Conservation (phyloP, 331 rosid species). For the Erythrophleum ivorense region DNA sequence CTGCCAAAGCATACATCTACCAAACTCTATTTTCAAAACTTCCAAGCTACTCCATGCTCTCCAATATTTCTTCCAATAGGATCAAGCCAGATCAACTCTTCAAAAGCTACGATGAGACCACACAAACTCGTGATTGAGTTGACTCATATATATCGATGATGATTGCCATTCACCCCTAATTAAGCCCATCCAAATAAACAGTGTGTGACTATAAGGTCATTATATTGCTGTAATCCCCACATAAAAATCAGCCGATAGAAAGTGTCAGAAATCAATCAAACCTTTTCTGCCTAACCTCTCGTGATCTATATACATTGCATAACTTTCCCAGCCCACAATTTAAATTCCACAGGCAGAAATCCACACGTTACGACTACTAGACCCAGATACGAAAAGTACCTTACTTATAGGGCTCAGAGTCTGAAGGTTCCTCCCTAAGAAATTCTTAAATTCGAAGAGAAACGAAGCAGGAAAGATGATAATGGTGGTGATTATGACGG, state of each 20-base stretch:
- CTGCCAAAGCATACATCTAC: constrained; percentile 45
- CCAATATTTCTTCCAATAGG: constrained; percentile 14
- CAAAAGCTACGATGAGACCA: constrained; percentile 37
- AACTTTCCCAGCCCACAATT: constrained; percentile 31
- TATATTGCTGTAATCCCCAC: constrained; percentile 11
- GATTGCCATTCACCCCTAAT: constrained; percentile 34
- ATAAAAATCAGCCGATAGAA: constrained; percentile 32
- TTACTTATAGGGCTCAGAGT: background rate
- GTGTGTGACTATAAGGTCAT: background rate
- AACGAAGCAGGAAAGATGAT: constrained; percentile 58
- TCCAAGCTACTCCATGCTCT: constrained; percentile 42
- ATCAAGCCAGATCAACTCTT: constrained; percentile 39
- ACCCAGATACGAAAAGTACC: constrained; percentile 31
- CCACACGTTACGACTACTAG: constrained; percentile 39
- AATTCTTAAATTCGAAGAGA: constrained; percentile 16
- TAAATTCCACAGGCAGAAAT: constrained; percentile 25
- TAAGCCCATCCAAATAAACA: constrained; percentile 30
- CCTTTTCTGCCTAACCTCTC: constrained; percentile 31
- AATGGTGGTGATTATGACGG: constrained; percentile 62
- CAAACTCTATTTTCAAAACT: constrained; percentile 41
- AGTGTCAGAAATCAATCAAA: constrained; percentile 23
- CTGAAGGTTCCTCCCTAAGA: constrained; percentile 29
- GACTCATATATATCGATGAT: constrained; percentile 14
- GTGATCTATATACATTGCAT: background rate
- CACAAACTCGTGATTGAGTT: constrained; percentile 28